A percentile compares a stretch with the other conserved stretches of the same genome.
These are phyloP conservation scores for Groenewaldozyma salmanticensis DNA, from an alignment of 805 yeast species.

Conservation along the genomic window DNA sequence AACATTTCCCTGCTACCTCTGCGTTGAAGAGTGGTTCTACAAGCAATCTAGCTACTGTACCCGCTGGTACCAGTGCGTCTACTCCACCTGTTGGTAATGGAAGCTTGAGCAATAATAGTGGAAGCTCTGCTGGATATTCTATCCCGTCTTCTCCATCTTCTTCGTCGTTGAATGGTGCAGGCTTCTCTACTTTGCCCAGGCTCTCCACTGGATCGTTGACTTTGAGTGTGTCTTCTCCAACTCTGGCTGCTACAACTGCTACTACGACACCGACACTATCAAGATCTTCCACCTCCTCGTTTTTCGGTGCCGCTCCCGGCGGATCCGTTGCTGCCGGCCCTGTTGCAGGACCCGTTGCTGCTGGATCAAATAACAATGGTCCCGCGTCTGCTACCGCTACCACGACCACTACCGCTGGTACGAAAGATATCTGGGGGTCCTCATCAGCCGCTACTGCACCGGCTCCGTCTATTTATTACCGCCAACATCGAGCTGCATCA, in stretches of 20 bases:
- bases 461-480: not conserved
- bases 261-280: slow-evolving; percentile 4
- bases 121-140: not conserved
- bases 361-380: not conserved
- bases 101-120: no score
- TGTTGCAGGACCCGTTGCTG: not conserved
- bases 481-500: not conserved
- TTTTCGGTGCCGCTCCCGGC: not conserved
- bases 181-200: not conserved
- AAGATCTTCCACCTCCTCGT: not conserved
- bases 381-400: not conserved
- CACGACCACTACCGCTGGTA: not conserved
- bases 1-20: not conserved
- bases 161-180: not conserved
- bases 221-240: slow-evolving; percentile 9
- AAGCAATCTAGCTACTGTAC: not conserved
- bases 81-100: no score
- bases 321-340: not conserved
- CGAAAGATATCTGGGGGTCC: not conserved
- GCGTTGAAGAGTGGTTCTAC: not conserved
- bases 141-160: not conserved
- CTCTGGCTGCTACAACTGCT: slow-evolving; percentile 3
- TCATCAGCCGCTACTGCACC: not conserved
- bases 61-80: not conserved
- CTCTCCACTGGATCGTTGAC: not conserved